These are phyloP conservation scores for Citrus inodora DNA, from an alignment of 345 rosid species.

Conservation along the genomic window DNA sequence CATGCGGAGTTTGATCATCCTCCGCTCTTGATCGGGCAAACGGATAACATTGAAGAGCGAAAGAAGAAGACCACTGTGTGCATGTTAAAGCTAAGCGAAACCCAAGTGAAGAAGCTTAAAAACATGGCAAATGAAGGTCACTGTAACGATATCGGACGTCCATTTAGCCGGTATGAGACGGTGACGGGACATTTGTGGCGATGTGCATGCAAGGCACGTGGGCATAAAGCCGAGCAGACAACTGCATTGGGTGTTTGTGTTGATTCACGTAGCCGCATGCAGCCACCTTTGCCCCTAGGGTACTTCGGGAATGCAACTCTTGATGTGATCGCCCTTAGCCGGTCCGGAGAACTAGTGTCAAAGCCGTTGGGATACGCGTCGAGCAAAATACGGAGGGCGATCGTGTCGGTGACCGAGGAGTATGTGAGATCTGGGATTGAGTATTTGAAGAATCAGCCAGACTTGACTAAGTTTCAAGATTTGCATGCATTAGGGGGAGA, in stretches of 20 bases:
- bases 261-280: slow-evolving; percentile 41
- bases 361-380: slow-evolving; percentile 42
- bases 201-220: slow-evolving; percentile 36
- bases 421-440: slow-evolving; percentile 36
- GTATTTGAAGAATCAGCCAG: slow-evolving; percentile 38
- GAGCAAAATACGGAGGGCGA: slow-evolving; percentile 37
- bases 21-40: slow-evolving; percentile 43
- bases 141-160: slow-evolving; percentile 9
- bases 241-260: slow-evolving; percentile 44
- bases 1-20: slow-evolving; percentile 42
- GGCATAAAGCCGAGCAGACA: slow-evolving; percentile 37
- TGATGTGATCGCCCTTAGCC: slow-evolving; percentile 38
- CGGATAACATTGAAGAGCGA: slow-evolving; percentile 31
- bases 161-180: slow-evolving; percentile 43
- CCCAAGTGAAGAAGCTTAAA: slow-evolving; percentile 44
- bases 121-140: slow-evolving; percentile 31
- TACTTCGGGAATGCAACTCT: slow-evolving; percentile 44
- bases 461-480: slow-evolving; percentile 49
- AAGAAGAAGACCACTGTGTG: slow-evolving; percentile 41
- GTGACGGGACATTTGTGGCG: slow-evolving; percentile 37
- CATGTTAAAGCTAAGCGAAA: slow-evolving; percentile 39
- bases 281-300: slow-evolving; percentile 34
- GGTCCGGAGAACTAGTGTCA: slow-evolving; percentile 34
- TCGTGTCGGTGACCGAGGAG: slow-evolving; percentile 37
- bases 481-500: slow-evolving; percentile 39